Percentiles rank a stretch among this genome's conserved stretches.
phyloP scores from a whole-genome alignment of 1,284 basidiomycete genomes.

The Mycosarcoma mackinlayi region DNA sequence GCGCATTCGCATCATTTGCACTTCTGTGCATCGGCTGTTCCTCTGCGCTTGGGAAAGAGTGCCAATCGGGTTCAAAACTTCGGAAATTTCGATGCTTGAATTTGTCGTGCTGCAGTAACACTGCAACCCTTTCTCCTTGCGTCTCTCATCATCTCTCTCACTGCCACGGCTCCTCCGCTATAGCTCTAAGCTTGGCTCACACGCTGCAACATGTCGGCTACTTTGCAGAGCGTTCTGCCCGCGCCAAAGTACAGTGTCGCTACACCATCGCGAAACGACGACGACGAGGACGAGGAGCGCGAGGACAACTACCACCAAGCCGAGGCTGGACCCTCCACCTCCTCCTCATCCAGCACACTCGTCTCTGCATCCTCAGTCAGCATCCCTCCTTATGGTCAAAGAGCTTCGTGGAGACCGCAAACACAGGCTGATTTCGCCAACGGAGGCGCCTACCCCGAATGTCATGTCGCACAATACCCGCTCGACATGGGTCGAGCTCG shows the following conservation, averaged over 20 bases:
- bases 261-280: conserved; percentile 5
- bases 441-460: conserved; percentile 96
- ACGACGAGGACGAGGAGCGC: too few relatives aligned
- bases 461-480: conserved; percentile 96
- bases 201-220: conserved; percentile 30
- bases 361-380: conserved; percentile 16
- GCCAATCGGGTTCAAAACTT: neutral
- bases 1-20: too few relatives aligned
- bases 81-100: neutral
- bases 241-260: conserved; percentile 35
- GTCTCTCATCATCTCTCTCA: too few relatives aligned
- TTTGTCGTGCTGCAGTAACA: too few relatives aligned
- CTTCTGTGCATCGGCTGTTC: conserved; percentile 1
- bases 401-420: conserved; percentile 86
- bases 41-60: neutral
- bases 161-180: neutral
- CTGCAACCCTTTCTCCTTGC: too few relatives aligned
- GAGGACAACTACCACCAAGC: conserved; percentile 18
- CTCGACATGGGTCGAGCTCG: conserved; percentile 92
- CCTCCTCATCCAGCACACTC: conserved; percentile 14
- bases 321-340: conserved; percentile 25
- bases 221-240: conserved; percentile 51
- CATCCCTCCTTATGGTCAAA: conserved; percentile 83
- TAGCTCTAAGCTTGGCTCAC: neutral
- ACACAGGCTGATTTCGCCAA: conserved; percentile 86